Evolutionary conservation across 129 eudicot species (phyloP).

Genomic region (carrot (Daucus carota)): DNA sequence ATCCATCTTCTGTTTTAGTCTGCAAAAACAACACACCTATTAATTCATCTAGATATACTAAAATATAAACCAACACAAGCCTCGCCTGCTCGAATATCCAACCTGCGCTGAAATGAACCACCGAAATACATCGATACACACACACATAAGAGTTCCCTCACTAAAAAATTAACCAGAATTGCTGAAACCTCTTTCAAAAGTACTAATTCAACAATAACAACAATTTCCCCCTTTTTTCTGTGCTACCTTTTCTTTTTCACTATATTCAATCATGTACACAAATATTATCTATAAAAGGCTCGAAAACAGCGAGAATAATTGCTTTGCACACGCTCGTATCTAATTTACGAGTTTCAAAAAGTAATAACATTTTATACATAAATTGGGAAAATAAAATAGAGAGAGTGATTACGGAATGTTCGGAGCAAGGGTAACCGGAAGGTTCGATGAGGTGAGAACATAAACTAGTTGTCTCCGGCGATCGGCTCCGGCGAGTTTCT

Average conservation of each 20-base stretch:
- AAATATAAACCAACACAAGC: not conserved
- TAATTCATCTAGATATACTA: not conserved
- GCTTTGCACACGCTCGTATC: no score
- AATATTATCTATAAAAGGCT: no score
- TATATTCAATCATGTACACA: no score
- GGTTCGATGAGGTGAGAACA: constrained; percentile 65
- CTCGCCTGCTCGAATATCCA: not conserved
- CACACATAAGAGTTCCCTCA: not conserved
- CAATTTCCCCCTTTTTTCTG: not conserved
- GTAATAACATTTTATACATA: not conserved
- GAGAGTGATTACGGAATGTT: constrained; percentile 53
- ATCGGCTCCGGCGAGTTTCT: constrained; percentile 27
- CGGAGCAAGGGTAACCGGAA: constrained; percentile 70
- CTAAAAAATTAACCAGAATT: not conserved
- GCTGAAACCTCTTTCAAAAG: not conserved
- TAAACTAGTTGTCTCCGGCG: constrained; percentile 39
- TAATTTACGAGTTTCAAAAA: no score
- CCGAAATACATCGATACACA: not conserved
- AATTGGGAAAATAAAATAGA: not conserved
- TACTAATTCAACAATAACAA: not conserved
- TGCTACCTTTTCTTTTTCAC: no score
- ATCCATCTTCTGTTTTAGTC: constrained; percentile 85
- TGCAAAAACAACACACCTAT: constrained; percentile 21
- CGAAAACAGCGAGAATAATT: no score
- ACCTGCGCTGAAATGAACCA: not conserved